Base-by-base conservation (phyloP, 768 basidiomycete genomes). In the Lentinula raphanica region DNA sequence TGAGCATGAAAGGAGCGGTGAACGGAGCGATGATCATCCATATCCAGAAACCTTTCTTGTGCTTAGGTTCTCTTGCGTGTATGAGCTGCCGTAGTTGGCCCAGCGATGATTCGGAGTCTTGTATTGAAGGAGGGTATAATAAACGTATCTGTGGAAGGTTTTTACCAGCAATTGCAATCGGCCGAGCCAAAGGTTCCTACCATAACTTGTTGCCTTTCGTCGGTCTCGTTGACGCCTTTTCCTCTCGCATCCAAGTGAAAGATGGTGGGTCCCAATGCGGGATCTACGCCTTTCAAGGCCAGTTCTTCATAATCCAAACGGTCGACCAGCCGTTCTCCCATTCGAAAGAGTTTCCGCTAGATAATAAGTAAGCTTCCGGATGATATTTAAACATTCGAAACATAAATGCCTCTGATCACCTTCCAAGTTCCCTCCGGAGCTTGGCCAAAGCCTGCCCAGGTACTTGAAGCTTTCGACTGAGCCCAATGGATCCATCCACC, bases 251-350 rank as follows among this genome's bases (percentile, higher is more conserved):
- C 59, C 49, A 66, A 66, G 38, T 70, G 62, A 29, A 19, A 68
- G 12, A 82, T 58, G 0, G 74, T 68, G n/a, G 88, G 88, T 0
- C 84, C 87, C 48, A 87, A 64, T 9, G 86, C 82, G 17, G 88
- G 84, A 64, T 92, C 86, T 31, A 93, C 72, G 31, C 81, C 78
- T 68, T 88, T 88, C 64, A 93, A 74, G 7, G 84, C 85, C 35
- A 87, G 76, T 68, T 93, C 90, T 69, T 92, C 91, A 62, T 91
- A 92, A 51, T 91, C 91, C 60, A 91, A 75, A 21, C 80, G 76
- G 69, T 91, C 87, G 21, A 86, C 75, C 1, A 90, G 68, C 21
- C 81, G 81, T 72, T 90, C 86, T 25, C 90, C 90, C 38, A 78
- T 72, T 61, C 79, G 71, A 66, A 84, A 88, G 12, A 81, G 72